Evolutionary conservation across 164 flowering plant species (phyloP), one percentile per base, ranked within the genome.

Genomic region (Cinnamomum chago): DNA sequence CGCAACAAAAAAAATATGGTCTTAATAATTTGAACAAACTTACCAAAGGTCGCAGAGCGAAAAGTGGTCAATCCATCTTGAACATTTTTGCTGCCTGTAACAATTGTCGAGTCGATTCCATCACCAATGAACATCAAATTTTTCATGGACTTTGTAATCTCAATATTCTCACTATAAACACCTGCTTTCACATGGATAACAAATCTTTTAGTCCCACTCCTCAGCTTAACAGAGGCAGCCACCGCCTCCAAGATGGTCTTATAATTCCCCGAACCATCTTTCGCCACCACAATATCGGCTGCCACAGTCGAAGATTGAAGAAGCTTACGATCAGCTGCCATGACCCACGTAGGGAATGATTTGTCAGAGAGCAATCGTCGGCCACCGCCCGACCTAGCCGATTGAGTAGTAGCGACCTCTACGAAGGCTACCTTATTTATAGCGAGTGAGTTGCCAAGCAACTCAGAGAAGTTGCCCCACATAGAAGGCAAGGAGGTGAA

Each of bases 41-140:
- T 79, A 91, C 95, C 95, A 76, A 87, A 81, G 62, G 95, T 89
- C 0, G 95, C 95, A 0, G 93, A 85, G 0, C 85, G 75, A 58
- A 87, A 91, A 60, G 95, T 91, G 1, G 95, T 88, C 50, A 84
- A 76, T 22, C 93, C 95, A 67, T 77, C 90, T 27, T 72, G 67
- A n/a, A 71, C 82, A 72, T 76, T 91, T 27, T 73, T 84, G 65
- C 71, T 79, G 28, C 84, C 86, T 0, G 86, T 89, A 62, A 91
- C 85, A 35, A 91, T 55, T 0, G 95, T 89, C 2, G 81, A 75
- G 50, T 76, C 92, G 2, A 83, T 88, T 4, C 95, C 95, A 65
- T 91, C 93, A 13, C 95, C 93, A 11, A 88, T 52, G 0, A 91
- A 28, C 90, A 90, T 87, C 17, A 90, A 3, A 50, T 91, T 88